Conservation (phyloP, 257 asterid species). For the Nicotiana noctiflora region DNA sequence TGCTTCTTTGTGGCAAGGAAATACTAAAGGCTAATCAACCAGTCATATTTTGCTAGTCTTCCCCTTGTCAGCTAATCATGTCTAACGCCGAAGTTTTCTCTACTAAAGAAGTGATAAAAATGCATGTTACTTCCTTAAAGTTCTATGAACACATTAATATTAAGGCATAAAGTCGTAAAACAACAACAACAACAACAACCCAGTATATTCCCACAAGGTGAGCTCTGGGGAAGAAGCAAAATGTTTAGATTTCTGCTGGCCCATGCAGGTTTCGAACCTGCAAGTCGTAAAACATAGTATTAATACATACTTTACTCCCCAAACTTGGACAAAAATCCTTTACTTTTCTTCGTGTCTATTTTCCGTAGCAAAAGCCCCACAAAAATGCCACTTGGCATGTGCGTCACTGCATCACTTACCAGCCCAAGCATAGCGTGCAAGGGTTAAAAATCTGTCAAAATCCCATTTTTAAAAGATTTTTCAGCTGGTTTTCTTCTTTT, state of each 20-base stretch:
- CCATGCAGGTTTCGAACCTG: too few species aligned
- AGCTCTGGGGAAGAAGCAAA: too few species aligned
- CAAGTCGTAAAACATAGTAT: neutral
- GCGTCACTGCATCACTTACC: neutral
- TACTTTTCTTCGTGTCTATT: neutral
- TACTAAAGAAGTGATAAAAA: neutral
- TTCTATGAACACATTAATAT: neutral
- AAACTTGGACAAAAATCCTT: neutral
- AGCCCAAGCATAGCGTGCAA: neutral
- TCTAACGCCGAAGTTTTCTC: neutral
- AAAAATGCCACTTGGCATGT: neutral
- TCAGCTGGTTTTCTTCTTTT: neutral
- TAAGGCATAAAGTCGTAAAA: neutral
- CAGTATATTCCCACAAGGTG: too few species aligned
- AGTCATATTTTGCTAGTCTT: neutral
- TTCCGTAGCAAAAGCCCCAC: neutral
- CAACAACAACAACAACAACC: too few species aligned
- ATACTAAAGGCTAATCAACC: neutral
- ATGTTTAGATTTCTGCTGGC: too few species aligned
- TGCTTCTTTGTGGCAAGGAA: neutral
- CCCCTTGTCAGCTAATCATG: constrained; percentile 2
- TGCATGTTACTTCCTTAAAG: neutral
- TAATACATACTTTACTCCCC: neutral
- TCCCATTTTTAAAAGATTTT: neutral
- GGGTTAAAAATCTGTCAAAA: neutral